Evolutionary conservation across 2,329 filamentous ascomycete species (phyloP), one percentile per base, ranked within the genome.

Genomic region (Neopestalotiopsis rosae): DNA sequence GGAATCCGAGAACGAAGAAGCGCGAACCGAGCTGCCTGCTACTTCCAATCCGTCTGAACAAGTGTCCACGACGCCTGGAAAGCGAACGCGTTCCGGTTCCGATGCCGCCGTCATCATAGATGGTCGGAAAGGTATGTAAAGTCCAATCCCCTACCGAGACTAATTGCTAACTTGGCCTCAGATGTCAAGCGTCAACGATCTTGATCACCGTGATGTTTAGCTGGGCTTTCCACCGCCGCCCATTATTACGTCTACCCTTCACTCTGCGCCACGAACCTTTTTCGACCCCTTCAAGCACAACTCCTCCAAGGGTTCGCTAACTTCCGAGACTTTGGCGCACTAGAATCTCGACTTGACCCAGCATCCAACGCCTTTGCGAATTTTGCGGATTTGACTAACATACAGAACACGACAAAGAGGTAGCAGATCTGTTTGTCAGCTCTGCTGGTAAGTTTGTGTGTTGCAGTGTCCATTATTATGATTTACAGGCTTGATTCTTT

Each of bases 141-240:
- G 14, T 5, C 17, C 12, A 17, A 30, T 32, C 3, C n/a, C 30
- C 14, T 30, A 14, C 12, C 4, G 24, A 59, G 10, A 40, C n/a
- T 40, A 13, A 12, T 67, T 71, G 65, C 81, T 82, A 76, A 84
- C 73, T 66, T 71, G 14, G 71, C 52, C 9, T 69, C 73, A 80
- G 86, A 86, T 76, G 76, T 81, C 78, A 89, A 88, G 80, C 87
- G 87, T 74, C 83, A 82, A 76, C 86, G 86, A 68, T 82, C 82
- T 73, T 82, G 80, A 78, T 34, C 32, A 62, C 59, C 32, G 30
- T 34, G 59, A 62, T 20, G n/a, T 1, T 61, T n/a, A 62, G n/a
- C 32, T 13, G 30, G 30, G 32, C 32, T 20, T 40, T 34, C 10
- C 34, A 32, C 59, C 34, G 10, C 20, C 30, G 6, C 10, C 5